These are phyloP conservation scores for Coniferiporia sulphurascens DNA, from an alignment of 1,284 basidiomycete genomes.

Conservation along the genomic window DNA sequence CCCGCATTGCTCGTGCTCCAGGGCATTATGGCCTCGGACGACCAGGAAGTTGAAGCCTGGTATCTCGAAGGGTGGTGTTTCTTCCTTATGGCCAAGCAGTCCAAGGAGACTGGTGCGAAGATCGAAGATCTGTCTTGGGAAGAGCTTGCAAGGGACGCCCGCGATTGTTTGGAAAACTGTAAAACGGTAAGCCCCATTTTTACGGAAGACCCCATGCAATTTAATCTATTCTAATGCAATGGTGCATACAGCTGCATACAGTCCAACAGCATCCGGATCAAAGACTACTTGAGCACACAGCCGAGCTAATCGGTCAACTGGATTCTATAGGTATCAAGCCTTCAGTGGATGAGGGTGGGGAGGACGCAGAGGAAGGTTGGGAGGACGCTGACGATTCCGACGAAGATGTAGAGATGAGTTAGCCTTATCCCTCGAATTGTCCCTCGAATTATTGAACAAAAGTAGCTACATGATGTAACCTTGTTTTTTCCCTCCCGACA, in stretches of 20 bases:
- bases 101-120: slow-evolving; percentile 46
- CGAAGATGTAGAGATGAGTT: slow-evolving; percentile 58
- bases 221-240: slow-evolving; percentile 13
- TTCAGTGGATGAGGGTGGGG: slow-evolving; percentile 47
- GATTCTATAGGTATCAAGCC: slow-evolving; percentile 68
- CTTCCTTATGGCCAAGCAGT: slow-evolving; percentile 71
- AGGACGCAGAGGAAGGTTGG: slow-evolving; percentile 42
- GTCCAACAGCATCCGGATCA: slow-evolving; percentile 72
- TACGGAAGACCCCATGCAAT: not conserved
- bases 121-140: slow-evolving; percentile 63
- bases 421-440: too few relatives aligned
- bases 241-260: slow-evolving; percentile 53
- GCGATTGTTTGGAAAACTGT: slow-evolving; percentile 82
- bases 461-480: not conserved
- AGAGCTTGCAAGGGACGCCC: slow-evolving; percentile 76
- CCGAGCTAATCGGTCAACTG: slow-evolving; percentile 69
- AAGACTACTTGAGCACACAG: slow-evolving; percentile 74
- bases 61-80: slow-evolving; percentile 96
- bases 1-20: slow-evolving; percentile 75
- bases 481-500: not conserved
- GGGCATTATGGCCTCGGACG: slow-evolving; percentile 78
- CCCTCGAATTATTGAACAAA: not conserved
- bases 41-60: slow-evolving; percentile 88
- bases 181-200: slow-evolving; percentile 50
- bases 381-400: slow-evolving; percentile 44